These are phyloP conservation scores for Rutidosis leptorrhynchoides DNA, from an alignment of 129 eudicot species.

Conservation along the genomic window DNA sequence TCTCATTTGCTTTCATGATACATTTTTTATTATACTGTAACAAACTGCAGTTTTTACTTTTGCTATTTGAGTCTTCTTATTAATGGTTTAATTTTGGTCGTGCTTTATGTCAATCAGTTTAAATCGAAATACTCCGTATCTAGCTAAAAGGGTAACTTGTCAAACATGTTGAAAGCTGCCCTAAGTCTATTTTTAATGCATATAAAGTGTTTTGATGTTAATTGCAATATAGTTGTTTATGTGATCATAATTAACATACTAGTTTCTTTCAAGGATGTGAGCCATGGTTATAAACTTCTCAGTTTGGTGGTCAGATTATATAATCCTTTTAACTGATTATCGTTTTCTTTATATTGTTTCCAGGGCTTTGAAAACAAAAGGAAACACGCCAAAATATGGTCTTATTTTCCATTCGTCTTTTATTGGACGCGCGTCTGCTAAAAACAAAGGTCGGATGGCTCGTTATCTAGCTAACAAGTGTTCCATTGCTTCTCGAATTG, in stretches of 20 bases:
- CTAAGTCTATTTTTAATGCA: background rate
- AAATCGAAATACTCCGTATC: background rate
- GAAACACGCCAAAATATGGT: constrained; percentile 95
- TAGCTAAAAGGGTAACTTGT: background rate
- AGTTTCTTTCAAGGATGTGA: background rate
- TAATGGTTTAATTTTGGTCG: background rate
- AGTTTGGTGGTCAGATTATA: background rate
- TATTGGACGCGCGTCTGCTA: constrained; percentile 90
- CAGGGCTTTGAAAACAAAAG: constrained; percentile 91
- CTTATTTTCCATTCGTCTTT: constrained; percentile 93
- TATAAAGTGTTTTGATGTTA: background rate
- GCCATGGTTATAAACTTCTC: background rate
- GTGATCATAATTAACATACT: too few relatives aligned
- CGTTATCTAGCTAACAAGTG: constrained; percentile 99
- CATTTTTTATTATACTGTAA: background rate
- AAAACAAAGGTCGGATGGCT: constrained; percentile 95
- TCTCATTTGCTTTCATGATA: constrained; percentile 20
- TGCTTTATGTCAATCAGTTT: background rate
- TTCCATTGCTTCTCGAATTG: constrained; percentile 87
- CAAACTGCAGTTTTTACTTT: background rate
- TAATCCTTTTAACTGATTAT: background rate
- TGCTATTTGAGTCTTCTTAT: background rate
- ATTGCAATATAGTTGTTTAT: background rate
- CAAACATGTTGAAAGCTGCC: background rate
- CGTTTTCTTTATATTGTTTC: constrained; percentile 4